Base-by-base conservation (phyloP, 805 yeast genomes). In the Spencermartinsiella europaea region DNA sequence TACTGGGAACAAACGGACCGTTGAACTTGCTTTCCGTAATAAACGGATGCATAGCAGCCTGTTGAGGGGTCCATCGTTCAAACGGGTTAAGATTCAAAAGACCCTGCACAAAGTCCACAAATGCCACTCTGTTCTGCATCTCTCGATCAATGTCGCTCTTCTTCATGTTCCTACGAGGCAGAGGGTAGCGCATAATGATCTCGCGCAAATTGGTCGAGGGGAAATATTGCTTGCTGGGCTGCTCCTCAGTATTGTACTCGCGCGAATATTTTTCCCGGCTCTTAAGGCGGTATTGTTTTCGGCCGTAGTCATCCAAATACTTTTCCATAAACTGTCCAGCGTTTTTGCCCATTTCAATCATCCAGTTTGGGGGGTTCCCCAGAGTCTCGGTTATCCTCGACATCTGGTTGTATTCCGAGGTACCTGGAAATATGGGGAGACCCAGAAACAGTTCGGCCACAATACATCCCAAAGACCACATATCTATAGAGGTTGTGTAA, bases 401-500 rank as follows among this genome's bases (percentile, higher is more conserved):
- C 38, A 95, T 69, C 65, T 91, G 97, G 62, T 91, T 89, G 65
- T 82, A 93, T 65, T 93, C 99, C 0, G 96, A 85, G 2, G 89
- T 76, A 2, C 99, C 99, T 0, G 99, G 97, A 58, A 91, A 88
- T 55, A 91, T 73, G 1, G 99, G 99, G 46, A 91, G 72, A 0
- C 99, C 99, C 43, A 91, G 66, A 55, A 85, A 90, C 40, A 91
- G 69, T 64, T 93, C 99, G 1, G 93, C 95, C 28, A 88, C 79
- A 42, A 93, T 87, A 62, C 97, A 85, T 0, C 96, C 99, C 38
- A 90, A 69, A 0, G 98, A 91, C 99, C 99, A 93, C 80, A 91
- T 88, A 63, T 91, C 99, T 44, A 93, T 91, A 4, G 95, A 80
- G 7, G 95, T 79, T 0, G 96, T 85, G 61, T 93, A 91, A 3